Conservation (phyloP, 306 rosid genomes). For the Clitoria ternatea region DNA sequence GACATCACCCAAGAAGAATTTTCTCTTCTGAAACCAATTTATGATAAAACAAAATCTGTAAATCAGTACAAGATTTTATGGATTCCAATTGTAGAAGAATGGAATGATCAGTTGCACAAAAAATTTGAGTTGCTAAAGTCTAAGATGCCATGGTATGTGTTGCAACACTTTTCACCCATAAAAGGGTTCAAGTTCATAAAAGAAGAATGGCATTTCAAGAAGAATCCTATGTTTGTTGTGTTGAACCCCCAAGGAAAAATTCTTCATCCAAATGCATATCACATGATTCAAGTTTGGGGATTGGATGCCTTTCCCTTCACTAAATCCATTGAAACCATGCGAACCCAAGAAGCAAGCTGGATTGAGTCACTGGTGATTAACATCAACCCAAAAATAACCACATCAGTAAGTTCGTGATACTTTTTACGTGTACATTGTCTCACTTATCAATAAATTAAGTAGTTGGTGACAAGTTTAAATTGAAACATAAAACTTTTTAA, state of each 20-base stretch:
- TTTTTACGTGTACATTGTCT: too few species aligned
- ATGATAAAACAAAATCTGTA: conserved; percentile 32
- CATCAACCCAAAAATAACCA: background rate
- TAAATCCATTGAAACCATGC: too few species aligned
- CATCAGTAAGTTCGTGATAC: too few species aligned
- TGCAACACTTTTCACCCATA: conserved; percentile 21
- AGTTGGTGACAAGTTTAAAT: too few species aligned
- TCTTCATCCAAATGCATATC: conserved; percentile 43
- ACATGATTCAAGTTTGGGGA: conserved; percentile 50
- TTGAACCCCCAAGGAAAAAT: conserved; percentile 55
- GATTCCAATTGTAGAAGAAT: conserved; percentile 57
- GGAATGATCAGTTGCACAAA: conserved; percentile 41
- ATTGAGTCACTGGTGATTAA: too few species aligned
- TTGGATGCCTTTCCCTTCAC: conserved; percentile 49
- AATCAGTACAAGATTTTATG: conserved; percentile 52
- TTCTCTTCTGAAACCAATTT: conserved; percentile 19
- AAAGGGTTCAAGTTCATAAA: conserved; percentile 53
- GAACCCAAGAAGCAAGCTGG: too few species aligned
- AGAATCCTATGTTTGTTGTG: conserved; percentile 44
- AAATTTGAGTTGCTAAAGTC: conserved; percentile 44
- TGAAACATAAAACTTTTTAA: too few species aligned
- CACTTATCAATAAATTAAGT: too few species aligned
- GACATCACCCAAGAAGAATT: conserved; percentile 51
- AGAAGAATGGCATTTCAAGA: conserved; percentile 60
- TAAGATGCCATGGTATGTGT: conserved; percentile 54